Evolutionary conservation across 2,329 filamentous ascomycete species (phyloP), one percentile per base, ranked within the genome.

Genomic region (Penicillium sclerotigenum): DNA sequence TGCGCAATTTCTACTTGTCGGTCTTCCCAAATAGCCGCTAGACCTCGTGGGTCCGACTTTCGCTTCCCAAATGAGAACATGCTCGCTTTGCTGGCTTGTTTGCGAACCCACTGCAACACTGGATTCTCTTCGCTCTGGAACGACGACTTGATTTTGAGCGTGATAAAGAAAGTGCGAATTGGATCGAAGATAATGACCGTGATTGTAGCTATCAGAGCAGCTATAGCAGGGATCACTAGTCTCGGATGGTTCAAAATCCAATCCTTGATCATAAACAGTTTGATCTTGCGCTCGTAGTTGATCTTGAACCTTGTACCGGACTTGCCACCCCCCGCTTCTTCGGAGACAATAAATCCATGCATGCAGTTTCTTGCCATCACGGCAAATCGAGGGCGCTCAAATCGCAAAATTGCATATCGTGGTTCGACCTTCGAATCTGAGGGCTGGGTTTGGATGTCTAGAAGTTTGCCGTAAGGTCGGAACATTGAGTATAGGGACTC

Each of bases 131-230:
- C 86, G 31, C 94, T 78, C 55, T 89, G 84, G 58, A 94, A 85
- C 0, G 87, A 85, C 45, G 87, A 83, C 31, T 91, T 91, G 48
- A 99, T 87, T 70, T 96, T 91, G 4, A 88, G 82, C 68, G 91
- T 91, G 75, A 97, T 90, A 67, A 95, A 97, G 69, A 95, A 94
- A 0, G 91, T 92, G 42, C 94, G 86, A 56, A 99, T 92, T 0
- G 94, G 94, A 65, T 99, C 94, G 67, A 99, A 97, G 8, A 97
- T 81, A 1, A 90, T 85, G 20, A 97, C 91, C 0, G 92, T 95
- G 46, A 94, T 78, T 33, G 88, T 87, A 0, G 92, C 91, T 29
- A 96, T 71, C 3, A 97, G 75, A 1, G 91, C 93, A 16, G 90
- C 91, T 1, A 96, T 52, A 1, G 89, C 75, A 0, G 94, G 93